Conservation (phyloP, 441 rosid species). For the Pelargonium myrrhifolium region DNA sequence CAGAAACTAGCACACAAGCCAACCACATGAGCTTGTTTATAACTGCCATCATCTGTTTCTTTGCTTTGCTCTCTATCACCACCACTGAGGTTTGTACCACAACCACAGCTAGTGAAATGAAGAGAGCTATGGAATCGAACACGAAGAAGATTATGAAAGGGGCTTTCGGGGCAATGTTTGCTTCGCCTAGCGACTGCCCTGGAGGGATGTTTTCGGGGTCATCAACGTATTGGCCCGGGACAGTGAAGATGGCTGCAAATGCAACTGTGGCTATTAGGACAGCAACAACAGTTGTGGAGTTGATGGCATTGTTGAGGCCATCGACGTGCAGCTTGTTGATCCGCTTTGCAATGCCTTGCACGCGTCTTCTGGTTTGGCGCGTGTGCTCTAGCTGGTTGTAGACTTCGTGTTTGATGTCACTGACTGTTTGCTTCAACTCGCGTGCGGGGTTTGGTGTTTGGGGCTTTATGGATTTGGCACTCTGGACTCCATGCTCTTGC, state of each 20-base stretch:
- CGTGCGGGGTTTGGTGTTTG: conserved; percentile 6
- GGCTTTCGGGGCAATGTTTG: conserved; percentile 18
- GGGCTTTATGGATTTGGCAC: conserved; percentile 19
- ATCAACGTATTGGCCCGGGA: conserved; percentile 24
- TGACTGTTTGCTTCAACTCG: conserved; percentile 23
- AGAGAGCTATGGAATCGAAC: conserved; percentile 21
- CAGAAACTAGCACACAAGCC: conserved; percentile 21
- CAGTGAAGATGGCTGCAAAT: conserved; percentile 24
- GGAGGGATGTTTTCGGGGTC: conserved; percentile 17
- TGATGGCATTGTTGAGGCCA: conserved; percentile 26
- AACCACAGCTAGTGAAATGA: conserved; percentile 25
- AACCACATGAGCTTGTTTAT: conserved; percentile 27
- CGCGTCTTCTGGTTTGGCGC: conserved; percentile 20
- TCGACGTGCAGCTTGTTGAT: conserved; percentile 22
- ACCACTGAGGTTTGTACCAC: conserved; percentile 27
- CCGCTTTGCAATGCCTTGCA: conserved; percentile 22
- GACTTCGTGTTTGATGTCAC: conserved; percentile 23
- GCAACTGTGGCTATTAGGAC: conserved; percentile 26
- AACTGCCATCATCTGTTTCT: conserved; percentile 27
- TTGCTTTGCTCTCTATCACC: conserved; percentile 23
- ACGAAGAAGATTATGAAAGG: conserved; percentile 20
- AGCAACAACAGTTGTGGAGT: conserved; percentile 23
- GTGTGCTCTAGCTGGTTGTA: conserved; percentile 27
- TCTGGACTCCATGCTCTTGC: conserved; percentile 18
- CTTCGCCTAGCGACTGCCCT: conserved; percentile 22